Conservation (phyloP, 2,329 filamentous ascomycete species). For the Trematosphaeria pertusa region DNA sequence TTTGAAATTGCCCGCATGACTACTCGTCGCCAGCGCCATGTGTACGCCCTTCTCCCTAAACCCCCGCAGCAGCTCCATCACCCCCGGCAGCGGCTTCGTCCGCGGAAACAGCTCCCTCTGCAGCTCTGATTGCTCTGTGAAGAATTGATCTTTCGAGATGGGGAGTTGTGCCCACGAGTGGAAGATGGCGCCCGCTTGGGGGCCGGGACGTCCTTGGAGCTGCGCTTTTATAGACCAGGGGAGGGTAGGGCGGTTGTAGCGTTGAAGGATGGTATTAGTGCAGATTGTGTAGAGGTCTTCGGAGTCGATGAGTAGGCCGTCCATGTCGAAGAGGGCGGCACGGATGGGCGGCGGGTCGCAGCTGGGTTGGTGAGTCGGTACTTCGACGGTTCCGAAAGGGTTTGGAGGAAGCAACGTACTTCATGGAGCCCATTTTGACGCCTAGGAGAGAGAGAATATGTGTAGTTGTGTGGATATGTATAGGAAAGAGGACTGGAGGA, state of each 20-base stretch:
- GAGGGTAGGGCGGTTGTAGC: slow-evolving; percentile 74
- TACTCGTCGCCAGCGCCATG: slow-evolving; percentile 86
- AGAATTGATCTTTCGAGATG: slow-evolving; percentile 73
- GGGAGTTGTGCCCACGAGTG: slow-evolving; percentile 86
- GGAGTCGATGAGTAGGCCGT: slow-evolving; percentile 91
- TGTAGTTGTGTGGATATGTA: not conserved
- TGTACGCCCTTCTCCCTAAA: slow-evolving; percentile 69
- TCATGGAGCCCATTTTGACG: slow-evolving; percentile 15
- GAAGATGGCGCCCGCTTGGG: slow-evolving; percentile 68
- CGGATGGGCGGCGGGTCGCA: slow-evolving; percentile 76
- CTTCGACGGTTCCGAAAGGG: not conserved
- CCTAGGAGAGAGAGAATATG: too few species aligned
- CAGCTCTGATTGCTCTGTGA: slow-evolving; percentile 63
- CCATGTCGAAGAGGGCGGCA: slow-evolving; percentile 98
- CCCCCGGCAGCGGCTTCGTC: slow-evolving; percentile 80
- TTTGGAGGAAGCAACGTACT: slow-evolving; percentile 10
- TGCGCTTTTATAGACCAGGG: slow-evolving; percentile 95
- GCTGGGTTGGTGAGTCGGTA: too few species aligned
- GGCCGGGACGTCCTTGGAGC: slow-evolving; percentile 70
- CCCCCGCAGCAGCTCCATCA: slow-evolving; percentile 69
- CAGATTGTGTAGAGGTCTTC: slow-evolving; percentile 88
- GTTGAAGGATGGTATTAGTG: slow-evolving; percentile 80
- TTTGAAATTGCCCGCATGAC: slow-evolving; percentile 72
- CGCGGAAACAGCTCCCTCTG: slow-evolving; percentile 76
- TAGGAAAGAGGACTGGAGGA: too few species aligned